Evolutionary conservation across 2,329 filamentous ascomycete species (phyloP).

Genomic region (Tympanopsis confertula): DNA sequence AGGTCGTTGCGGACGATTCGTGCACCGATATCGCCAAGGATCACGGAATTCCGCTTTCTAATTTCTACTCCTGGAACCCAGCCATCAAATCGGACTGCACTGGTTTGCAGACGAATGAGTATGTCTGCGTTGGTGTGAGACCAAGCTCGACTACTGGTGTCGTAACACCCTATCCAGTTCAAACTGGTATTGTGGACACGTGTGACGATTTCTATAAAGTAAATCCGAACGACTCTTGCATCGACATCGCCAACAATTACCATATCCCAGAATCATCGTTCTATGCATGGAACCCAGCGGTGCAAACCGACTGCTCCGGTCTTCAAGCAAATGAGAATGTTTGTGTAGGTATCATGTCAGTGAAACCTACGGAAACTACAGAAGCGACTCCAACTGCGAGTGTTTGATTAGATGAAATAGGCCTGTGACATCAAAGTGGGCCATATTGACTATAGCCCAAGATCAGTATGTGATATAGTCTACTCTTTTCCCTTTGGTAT

Average conservation of each 20-base stretch:
- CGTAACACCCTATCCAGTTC: not conserved
- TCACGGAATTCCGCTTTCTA: constrained; percentile 6
- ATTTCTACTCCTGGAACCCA: constrained; percentile 12
- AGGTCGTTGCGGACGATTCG: not conserved
- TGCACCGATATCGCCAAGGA: constrained; percentile 6
- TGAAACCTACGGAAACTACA: no score
- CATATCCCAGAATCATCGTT: constrained; percentile 6
- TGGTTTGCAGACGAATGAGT: constrained; percentile 9
- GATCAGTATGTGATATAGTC: no score
- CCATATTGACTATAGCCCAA: no score
- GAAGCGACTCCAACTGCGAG: no score
- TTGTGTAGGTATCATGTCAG: no score
- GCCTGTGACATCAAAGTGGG: no score
- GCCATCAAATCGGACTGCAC: constrained; percentile 10
- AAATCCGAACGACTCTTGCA: constrained; percentile 3
- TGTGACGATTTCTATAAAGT: not conserved
- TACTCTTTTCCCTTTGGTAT: no score
- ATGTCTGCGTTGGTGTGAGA: constrained; percentile 9
- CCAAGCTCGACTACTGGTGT: no score
- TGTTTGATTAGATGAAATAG: no score
- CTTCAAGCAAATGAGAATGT: constrained; percentile 10
- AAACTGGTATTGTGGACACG: not conserved
- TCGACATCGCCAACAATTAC: constrained; percentile 5
- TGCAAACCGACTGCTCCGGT: constrained; percentile 10
- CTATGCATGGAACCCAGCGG: constrained; percentile 12